Evolutionary conservation across 1,284 basidiomycete genomes (phyloP).

Genomic region (Apiotrichum mycotoxinovorans): DNA sequence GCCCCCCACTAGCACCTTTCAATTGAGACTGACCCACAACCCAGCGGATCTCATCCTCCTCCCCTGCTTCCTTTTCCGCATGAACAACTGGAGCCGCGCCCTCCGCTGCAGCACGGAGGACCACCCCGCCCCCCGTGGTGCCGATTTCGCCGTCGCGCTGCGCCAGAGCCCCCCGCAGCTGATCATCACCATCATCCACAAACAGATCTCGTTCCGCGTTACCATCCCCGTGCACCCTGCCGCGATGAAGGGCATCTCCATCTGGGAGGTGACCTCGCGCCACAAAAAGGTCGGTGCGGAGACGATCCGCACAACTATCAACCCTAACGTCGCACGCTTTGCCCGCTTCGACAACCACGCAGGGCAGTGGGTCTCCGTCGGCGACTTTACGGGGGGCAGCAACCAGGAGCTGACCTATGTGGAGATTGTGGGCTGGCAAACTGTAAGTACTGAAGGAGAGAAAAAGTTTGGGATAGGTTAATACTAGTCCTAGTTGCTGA

Average conservation of each 20-base stretch:
- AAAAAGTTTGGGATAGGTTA: too few species aligned
- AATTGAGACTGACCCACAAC: neutral
- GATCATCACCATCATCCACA: neutral
- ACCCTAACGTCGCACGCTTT: neutral
- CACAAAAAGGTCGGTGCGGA: neutral
- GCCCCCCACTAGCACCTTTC: neutral
- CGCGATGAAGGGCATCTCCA: neutral
- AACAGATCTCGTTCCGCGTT: neutral
- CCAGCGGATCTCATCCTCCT: slow-evolving; percentile 24
- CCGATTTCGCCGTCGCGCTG: slow-evolving; percentile 29
- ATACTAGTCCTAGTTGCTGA: too few species aligned
- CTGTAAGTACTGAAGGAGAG: neutral
- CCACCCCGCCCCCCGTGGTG: too few species aligned
- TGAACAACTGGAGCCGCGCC: slow-evolving; percentile 34
- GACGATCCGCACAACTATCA: neutral
- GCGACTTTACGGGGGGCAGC: neutral
- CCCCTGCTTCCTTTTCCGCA: slow-evolving; percentile 29
- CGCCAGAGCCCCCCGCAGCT: neutral
- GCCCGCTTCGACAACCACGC: too few species aligned
- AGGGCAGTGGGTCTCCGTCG: neutral
- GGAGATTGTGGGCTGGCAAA: neutral
- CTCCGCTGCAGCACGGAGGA: slow-evolving; percentile 18
- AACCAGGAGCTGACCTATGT: neutral
- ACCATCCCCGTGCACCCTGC: slow-evolving; percentile 3
- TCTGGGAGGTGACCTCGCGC: neutral